Evolutionary conservation across 2,329 filamentous ascomycete species (phyloP).

Genomic region (Clarireedia homoeocarpa): DNA sequence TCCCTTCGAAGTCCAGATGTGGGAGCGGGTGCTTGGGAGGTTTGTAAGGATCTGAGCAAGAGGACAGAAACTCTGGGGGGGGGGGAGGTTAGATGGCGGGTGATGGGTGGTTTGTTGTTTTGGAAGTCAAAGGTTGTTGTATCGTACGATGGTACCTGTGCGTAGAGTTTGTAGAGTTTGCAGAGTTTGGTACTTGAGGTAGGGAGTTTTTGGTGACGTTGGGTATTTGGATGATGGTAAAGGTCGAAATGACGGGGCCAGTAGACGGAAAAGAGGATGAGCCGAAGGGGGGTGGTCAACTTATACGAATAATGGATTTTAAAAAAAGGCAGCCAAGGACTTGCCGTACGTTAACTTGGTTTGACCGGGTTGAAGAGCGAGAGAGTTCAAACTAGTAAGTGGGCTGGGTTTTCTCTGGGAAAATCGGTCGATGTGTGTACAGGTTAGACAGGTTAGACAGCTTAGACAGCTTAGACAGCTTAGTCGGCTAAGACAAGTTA

Average conservation of each 20-base stretch:
- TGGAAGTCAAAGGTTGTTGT: not conserved
- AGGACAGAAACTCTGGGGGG: too few relatives aligned
- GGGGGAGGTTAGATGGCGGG: not conserved
- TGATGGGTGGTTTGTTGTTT: not conserved
- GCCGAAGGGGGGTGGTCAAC: slow-evolving; percentile 18
- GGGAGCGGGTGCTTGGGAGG: too few relatives aligned
- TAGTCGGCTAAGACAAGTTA: too few relatives aligned
- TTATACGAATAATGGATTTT: slow-evolving; percentile 13
- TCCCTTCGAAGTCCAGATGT: too few relatives aligned
- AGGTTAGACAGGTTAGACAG: too few relatives aligned
- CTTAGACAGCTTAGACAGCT: too few relatives aligned
- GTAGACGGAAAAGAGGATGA: slow-evolving; percentile 19
- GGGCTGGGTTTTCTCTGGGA: not conserved
- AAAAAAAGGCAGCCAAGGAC: not conserved
- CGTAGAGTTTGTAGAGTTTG: not conserved
- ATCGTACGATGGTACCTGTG: not conserved
- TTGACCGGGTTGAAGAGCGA: not conserved
- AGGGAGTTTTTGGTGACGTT: not conserved
- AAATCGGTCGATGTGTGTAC: too few relatives aligned
- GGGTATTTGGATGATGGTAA: not conserved
- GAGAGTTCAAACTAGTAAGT: not conserved
- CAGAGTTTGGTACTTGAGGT: not conserved
- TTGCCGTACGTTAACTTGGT: not conserved
- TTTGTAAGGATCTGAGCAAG: too few relatives aligned
- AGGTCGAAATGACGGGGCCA: slow-evolving; percentile 15